phyloP scores from a whole-genome alignment of 345 rosid genomes.

The Brassica incana region DNA sequence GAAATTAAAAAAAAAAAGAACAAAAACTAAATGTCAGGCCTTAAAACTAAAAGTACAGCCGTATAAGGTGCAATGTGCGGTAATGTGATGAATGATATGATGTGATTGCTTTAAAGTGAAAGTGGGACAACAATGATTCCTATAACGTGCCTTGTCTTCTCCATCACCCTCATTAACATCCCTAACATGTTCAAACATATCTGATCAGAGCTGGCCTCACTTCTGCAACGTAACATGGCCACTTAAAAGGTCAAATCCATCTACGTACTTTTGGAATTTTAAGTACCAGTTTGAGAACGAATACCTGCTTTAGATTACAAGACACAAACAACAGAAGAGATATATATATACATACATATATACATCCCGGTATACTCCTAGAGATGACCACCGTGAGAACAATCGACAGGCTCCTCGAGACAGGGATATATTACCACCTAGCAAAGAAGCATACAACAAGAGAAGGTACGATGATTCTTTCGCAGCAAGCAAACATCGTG shows the following conservation, averaged over 20 bases:
- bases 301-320: slow-evolving; percentile 3
- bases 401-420: too few relatives aligned
- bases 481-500: too few relatives aligned
- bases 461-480: too few relatives aligned
- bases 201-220: slow-evolving; percentile 41
- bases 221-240: slow-evolving; percentile 42
- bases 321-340: slow-evolving; percentile 10
- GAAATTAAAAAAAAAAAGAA: neutral
- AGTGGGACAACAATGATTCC: slow-evolving; percentile 40
- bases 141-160: slow-evolving; percentile 41
- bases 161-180: slow-evolving; percentile 38
- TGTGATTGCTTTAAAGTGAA: slow-evolving; percentile 20
- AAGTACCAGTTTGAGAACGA: neutral
- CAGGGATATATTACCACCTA: too few relatives aligned
- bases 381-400: too few relatives aligned
- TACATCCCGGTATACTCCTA: too few relatives aligned
- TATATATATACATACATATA: neutral
- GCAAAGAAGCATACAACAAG: too few relatives aligned
- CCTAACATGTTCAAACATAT: slow-evolving; percentile 37
- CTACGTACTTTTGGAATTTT: slow-evolving; percentile 12
- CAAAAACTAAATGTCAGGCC: slow-evolving; percentile 10
- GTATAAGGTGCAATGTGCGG: slow-evolving; percentile 16
- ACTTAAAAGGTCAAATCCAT: slow-evolving; percentile 35
- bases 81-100: slow-evolving; percentile 31
- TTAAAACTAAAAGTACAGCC: slow-evolving; percentile 36